These are phyloP conservation scores for Grigorovia humatica DNA, from an alignment of 805 yeast genomes.

Conservation along the genomic window DNA sequence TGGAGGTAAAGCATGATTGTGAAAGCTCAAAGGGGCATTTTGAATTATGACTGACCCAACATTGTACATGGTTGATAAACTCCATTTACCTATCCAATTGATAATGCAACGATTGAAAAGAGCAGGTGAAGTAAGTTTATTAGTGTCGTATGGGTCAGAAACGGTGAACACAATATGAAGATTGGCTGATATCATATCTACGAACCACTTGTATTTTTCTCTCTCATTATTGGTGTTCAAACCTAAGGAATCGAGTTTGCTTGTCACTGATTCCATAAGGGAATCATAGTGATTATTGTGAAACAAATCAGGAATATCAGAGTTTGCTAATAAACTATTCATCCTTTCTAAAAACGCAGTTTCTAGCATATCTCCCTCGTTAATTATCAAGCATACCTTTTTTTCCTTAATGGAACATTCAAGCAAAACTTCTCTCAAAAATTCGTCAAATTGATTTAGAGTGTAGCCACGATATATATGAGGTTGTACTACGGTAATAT, in stretches of 20 bases:
- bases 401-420: slow-evolving; percentile 47
- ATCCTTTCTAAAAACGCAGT: slow-evolving; percentile 78
- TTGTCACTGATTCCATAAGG: slow-evolving; percentile 42
- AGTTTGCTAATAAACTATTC: slow-evolving; percentile 88
- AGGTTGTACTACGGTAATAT: slow-evolving; percentile 50
- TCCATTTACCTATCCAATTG: slow-evolving; percentile 86
- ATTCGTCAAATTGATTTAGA: slow-evolving; percentile 55
- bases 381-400: slow-evolving; percentile 60
- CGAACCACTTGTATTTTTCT: slow-evolving; percentile 70
- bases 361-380: slow-evolving; percentile 68
- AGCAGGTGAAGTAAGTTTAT: slow-evolving; percentile 65
- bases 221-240: slow-evolving; percentile 52
- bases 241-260: slow-evolving; percentile 48
- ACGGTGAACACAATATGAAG: slow-evolving; percentile 78
- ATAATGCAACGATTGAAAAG: slow-evolving; percentile 81
- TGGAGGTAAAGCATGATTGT: slow-evolving; percentile 32
- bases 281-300: slow-evolving; percentile 55
- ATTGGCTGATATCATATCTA: slow-evolving; percentile 51
- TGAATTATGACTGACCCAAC: slow-evolving; percentile 38
- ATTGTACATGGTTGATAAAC: slow-evolving; percentile 36
- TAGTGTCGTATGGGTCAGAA: slow-evolving; percentile 40
- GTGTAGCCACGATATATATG: slow-evolving; percentile 44
- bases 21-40: slow-evolving; percentile 43
- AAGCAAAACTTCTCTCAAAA: slow-evolving; percentile 44
- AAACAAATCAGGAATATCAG: slow-evolving; percentile 85